A percentile compares a stretch with the other conserved stretches of the same genome.
phyloP scores from a whole-genome alignment of 2,329 filamentous ascomycete genomes.

The Pezicula radicicola region DNA sequence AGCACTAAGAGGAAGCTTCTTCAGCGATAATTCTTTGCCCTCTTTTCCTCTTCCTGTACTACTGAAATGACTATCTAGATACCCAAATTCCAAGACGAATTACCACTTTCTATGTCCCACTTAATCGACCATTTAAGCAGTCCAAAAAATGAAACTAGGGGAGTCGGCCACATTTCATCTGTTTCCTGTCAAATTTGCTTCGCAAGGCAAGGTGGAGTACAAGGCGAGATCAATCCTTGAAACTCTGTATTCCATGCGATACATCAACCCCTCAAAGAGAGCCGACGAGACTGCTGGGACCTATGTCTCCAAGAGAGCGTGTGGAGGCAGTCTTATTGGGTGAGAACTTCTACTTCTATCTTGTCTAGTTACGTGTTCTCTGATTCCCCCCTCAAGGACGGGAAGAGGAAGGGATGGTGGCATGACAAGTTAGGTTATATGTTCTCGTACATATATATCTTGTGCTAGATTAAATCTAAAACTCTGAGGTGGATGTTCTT shows the following conservation, averaged over 20 bases:
- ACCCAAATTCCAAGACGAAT: not conserved
- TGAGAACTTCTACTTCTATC: not conserved
- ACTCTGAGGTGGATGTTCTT: no score
- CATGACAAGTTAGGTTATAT: no score
- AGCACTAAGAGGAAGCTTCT: slow-evolving; percentile 16
- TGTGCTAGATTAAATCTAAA: no score
- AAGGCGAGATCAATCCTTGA: slow-evolving; percentile 74
- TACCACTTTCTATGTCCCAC: not conserved
- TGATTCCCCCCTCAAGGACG: no score
- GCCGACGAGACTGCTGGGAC: slow-evolving; percentile 5
- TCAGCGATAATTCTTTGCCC: not conserved
- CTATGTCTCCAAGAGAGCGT: not conserved
- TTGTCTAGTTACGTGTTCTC: not conserved
- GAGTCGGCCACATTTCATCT: slow-evolving; percentile 1
- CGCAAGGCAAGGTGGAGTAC: slow-evolving; percentile 74
- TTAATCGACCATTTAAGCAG: not conserved
- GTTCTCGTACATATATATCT: no score
- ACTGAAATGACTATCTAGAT: not conserved
- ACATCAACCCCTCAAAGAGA: slow-evolving; percentile 38
- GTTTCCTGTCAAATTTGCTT: slow-evolving; percentile 4
- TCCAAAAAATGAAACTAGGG: not conserved
- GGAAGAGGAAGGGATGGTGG: no score
- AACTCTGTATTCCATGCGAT: slow-evolving; percentile 75
- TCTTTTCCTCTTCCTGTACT: not conserved
- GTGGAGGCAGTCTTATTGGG: not conserved